Conservation (phyloP, 2,329 filamentous ascomycete genomes). For the Colletotrichum destructivum region DNA sequence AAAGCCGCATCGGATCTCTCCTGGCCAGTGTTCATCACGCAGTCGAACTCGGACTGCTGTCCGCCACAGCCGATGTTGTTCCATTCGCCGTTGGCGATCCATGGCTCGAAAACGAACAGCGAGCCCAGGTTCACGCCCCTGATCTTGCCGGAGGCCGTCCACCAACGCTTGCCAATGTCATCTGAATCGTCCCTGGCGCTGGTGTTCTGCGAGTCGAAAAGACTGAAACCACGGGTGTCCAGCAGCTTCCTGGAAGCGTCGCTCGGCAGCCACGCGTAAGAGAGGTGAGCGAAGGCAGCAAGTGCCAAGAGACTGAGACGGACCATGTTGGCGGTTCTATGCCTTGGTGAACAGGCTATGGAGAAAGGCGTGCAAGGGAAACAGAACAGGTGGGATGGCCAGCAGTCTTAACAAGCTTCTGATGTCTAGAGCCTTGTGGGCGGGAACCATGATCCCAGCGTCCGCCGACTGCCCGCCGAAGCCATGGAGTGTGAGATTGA, state of each 20-base stretch:
- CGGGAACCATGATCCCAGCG: neutral
- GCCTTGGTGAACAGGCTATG: neutral
- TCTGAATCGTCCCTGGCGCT: constrained; percentile 6
- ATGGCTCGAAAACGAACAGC: constrained; percentile 68
- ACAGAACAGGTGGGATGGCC: neutral
- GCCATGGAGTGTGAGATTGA: constrained; percentile 19
- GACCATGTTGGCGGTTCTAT: constrained; percentile 29
- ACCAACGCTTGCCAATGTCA: constrained; percentile 34
- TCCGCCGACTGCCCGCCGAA: neutral
- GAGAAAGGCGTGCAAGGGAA: neutral
- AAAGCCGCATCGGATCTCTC: constrained; percentile 62
- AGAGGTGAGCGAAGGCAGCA: constrained; percentile 17
- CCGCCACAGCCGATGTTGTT: constrained; percentile 61
- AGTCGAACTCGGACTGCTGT: constrained; percentile 68
- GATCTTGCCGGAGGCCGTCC: constrained; percentile 56
- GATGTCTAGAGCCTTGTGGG: neutral
- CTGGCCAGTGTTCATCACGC: constrained; percentile 64
- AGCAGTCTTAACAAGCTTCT: constrained; percentile 33
- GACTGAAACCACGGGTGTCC: constrained; percentile 36
- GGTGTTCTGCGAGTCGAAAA: constrained; percentile 36
- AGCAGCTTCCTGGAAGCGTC: constrained; percentile 36
- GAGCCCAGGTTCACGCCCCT: constrained; percentile 70
- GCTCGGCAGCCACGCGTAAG: constrained; percentile 32
- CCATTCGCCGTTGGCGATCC: constrained; percentile 66
- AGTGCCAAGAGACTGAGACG: constrained; percentile 29